Evolutionary conservation across 176 grass and related monocot species (phyloP).

Genomic region (Otatea glauca): DNA sequence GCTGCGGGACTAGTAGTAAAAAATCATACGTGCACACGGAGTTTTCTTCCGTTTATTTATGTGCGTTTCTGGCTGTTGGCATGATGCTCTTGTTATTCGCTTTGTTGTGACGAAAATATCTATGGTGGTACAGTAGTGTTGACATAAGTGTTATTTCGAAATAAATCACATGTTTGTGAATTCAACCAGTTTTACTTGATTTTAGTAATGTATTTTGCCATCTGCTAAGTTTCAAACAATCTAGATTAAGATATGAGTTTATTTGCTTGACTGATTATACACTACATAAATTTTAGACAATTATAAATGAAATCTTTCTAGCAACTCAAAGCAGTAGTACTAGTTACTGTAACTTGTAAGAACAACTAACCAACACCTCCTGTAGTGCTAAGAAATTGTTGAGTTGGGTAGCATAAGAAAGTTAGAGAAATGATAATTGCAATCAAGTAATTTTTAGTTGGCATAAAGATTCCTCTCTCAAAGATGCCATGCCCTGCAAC

Average conservation of each 20-base stretch:
- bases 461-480: slow-evolving; percentile 22
- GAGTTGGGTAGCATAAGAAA: not conserved
- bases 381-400: not conserved
- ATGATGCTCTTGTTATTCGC: not conserved
- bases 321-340: not conserved
- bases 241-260: not conserved
- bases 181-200: not conserved
- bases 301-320: not conserved
- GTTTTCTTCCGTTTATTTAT: slow-evolving; percentile 17
- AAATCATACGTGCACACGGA: slow-evolving; percentile 45
- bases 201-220: not conserved
- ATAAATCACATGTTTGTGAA: not conserved
- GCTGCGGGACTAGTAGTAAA: slow-evolving; percentile 30
- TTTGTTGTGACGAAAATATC: slow-evolving; percentile 22
- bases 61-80: not conserved
- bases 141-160: not conserved
- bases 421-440: not conserved
- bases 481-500: slow-evolving; percentile 30
- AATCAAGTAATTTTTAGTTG: not conserved
- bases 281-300: not conserved
- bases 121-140: slow-evolving; percentile 16
- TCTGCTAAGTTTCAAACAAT: not conserved
- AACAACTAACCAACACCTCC: not conserved
- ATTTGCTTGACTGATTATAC: not conserved
- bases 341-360: too few species aligned